phyloP scores from a whole-genome alignment of 1,139 yeast species.

The Candida buenavistaensis region DNA sequence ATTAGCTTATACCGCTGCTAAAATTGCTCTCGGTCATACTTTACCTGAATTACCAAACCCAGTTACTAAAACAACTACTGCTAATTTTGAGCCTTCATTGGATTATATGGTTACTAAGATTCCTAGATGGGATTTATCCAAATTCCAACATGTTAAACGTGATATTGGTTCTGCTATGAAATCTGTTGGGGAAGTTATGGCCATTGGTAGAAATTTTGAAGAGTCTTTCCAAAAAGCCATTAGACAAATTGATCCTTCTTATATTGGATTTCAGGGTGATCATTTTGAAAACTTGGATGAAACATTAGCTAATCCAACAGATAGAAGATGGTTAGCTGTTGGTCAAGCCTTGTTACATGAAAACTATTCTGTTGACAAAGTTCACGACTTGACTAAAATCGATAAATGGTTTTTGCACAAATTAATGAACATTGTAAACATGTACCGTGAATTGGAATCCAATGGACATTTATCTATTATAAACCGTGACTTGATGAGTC shows the following conservation, averaged over 20 bases:
- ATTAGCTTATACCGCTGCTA: constrained; percentile 97
- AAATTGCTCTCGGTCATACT: constrained; percentile 76
- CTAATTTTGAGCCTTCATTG: constrained; percentile 94
- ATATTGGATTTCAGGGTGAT: constrained; percentile 80
- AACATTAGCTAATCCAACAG: constrained; percentile 26
- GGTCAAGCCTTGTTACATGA: constrained; percentile 89
- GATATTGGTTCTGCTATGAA: constrained; percentile 74
- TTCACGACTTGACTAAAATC: constrained; percentile 86
- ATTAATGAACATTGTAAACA: constrained; percentile 61
- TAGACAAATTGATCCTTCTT: constrained; percentile 92
- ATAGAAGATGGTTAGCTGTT: constrained; percentile 97
- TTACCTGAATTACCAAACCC: constrained; percentile 95
- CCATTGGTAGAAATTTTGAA: constrained; percentile 96
- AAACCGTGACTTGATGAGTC: constrained; percentile 36
- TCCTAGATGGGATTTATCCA: constrained; percentile 98
- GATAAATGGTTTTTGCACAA: constrained; percentile 96
- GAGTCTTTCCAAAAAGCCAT: constrained; percentile 98
- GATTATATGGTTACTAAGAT: constrained; percentile 97
- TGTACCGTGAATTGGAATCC: constrained; percentile 62
- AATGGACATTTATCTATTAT: constrained; percentile 60
- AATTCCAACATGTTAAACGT: constrained; percentile 80
- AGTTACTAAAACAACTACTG: constrained; percentile 92
- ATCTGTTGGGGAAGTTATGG: constrained; percentile 99
- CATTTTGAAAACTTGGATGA: constrained; percentile 15
- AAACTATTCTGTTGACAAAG: constrained; percentile 81